Percentiles rank a stretch among this genome's conserved stretches.
Evolutionary conservation across 164 flowering plant species (phyloP).

Genomic region (Aristolochia californica): DNA sequence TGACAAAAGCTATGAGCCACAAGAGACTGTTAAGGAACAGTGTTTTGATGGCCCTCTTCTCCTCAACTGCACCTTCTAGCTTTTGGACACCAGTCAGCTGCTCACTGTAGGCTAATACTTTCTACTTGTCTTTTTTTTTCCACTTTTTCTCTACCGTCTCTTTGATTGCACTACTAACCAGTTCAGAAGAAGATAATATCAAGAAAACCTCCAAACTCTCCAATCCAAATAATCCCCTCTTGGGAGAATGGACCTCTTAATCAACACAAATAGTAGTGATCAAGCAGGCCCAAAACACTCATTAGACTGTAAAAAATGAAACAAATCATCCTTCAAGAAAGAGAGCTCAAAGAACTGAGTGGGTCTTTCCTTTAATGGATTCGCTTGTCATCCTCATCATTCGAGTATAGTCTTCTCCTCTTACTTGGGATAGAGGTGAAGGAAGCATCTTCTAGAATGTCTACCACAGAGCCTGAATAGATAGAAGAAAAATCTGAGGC

Average conservation of each 20-base stretch:
- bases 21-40: slow-evolving; percentile 9
- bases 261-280: slow-evolving; percentile 12
- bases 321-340: background rate
- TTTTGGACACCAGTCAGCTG: slow-evolving; percentile 25
- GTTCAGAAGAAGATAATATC: background rate
- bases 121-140: too few relatives aligned
- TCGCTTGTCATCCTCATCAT: background rate
- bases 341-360: background rate
- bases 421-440: slow-evolving; percentile 19
- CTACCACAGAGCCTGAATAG: slow-evolving; percentile 6
- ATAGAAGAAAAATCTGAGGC: slow-evolving; percentile 25
- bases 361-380: background rate
- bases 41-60: slow-evolving; percentile 11
- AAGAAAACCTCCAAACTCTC: slow-evolving; percentile 2
- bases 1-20: slow-evolving; percentile 7
- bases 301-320: slow-evolving; percentile 8
- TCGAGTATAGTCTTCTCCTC: slow-evolving; percentile 27
- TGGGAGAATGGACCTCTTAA: slow-evolving; percentile 17
- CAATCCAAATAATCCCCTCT: background rate
- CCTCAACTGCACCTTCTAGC: slow-evolving; percentile 10
- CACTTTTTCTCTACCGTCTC: slow-evolving; percentile 13
- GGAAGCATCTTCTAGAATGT: slow-evolving; percentile 19
- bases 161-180: slow-evolving; percentile 5
- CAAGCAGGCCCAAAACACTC: slow-evolving; percentile 8
- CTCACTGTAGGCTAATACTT: slow-evolving; percentile 18